Conservation (phyloP, 129 eudicot species). For the Artemisia tridentata region DNA sequence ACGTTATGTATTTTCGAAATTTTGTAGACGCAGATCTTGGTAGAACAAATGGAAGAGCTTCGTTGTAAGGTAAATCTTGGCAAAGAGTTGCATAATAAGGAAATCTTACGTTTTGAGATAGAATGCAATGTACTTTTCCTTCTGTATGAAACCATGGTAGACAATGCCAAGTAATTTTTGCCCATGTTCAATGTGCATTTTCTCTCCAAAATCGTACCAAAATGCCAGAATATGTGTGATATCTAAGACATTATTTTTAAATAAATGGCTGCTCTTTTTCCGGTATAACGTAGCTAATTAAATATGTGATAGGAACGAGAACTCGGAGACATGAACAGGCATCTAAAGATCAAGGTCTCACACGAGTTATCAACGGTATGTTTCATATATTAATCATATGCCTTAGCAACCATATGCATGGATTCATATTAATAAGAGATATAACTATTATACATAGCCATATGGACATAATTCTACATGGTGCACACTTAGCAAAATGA, state of each 20-base stretch:
- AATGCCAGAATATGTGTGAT: background rate
- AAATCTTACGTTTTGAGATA: background rate
- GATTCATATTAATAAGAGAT: too few species aligned
- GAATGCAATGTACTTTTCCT: too few species aligned
- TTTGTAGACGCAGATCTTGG: conserved; percentile 72
- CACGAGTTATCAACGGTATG: conserved; percentile 69
- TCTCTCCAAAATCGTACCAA: background rate
- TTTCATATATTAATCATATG: background rate
- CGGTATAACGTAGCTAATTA: conserved; percentile 7
- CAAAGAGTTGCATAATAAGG: background rate
- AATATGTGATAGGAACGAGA: conserved; percentile 66
- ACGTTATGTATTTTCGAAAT: background rate
- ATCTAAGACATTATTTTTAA: background rate
- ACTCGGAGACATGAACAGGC: conserved; percentile 92
- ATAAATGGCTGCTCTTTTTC: background rate
- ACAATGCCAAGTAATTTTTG: too few species aligned
- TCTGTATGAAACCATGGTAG: too few species aligned
- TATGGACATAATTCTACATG: too few species aligned
- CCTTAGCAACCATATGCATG: too few species aligned
- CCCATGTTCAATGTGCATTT: background rate
- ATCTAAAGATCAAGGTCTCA: conserved; percentile 83
- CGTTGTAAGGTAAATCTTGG: conserved; percentile 60
- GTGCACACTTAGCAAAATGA: too few species aligned
- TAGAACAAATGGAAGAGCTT: conserved; percentile 89
- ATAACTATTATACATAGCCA: too few species aligned